Evolutionary conservation across 2,329 filamentous ascomycete species (phyloP).

Genomic region (Trichophyton verrucosum): DNA sequence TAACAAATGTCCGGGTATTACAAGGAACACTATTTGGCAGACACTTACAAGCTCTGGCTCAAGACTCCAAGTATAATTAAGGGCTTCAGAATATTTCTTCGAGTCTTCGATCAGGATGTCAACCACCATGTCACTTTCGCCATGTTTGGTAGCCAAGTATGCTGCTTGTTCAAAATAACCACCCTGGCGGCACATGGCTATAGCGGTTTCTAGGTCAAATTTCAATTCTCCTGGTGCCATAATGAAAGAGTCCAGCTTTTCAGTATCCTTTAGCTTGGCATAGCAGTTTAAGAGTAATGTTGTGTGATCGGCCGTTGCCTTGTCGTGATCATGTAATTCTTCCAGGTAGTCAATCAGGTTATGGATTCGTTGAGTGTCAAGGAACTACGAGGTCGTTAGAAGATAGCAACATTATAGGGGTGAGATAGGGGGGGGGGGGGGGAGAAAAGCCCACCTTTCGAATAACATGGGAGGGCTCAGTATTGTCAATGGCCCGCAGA

Average conservation of each 20-base stretch:
- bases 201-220: conserved; percentile 93
- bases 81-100: conserved; percentile 73
- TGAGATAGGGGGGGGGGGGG: too few relatives aligned
- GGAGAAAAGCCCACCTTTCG: conserved; percentile 88
- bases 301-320: conserved; percentile 88
- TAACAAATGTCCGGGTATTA: neutral
- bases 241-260: conserved; percentile 92
- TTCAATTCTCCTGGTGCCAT: conserved; percentile 88
- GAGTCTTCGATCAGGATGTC: conserved; percentile 94
- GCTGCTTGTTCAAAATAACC: conserved; percentile 95
- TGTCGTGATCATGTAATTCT: conserved; percentile 86
- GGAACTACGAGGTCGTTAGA: conserved; percentile 46
- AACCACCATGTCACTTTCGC: conserved; percentile 84
- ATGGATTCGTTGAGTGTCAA: conserved; percentile 94
- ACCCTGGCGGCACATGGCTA: conserved; percentile 92
- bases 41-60: conserved; percentile 58
- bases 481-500: conserved; percentile 87
- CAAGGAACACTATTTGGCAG: neutral
- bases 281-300: conserved; percentile 94
- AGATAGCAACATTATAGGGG: neutral
- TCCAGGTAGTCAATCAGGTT: conserved; percentile 96
- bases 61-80: conserved; percentile 82
- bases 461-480: conserved; percentile 91
- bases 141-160: conserved; percentile 86
- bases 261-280: conserved; percentile 91